Evolutionary conservation across 208 protist species (phyloP), one percentile per base, ranked within the genome.

Genomic region (Dictyostelium gargantuum): DNA sequence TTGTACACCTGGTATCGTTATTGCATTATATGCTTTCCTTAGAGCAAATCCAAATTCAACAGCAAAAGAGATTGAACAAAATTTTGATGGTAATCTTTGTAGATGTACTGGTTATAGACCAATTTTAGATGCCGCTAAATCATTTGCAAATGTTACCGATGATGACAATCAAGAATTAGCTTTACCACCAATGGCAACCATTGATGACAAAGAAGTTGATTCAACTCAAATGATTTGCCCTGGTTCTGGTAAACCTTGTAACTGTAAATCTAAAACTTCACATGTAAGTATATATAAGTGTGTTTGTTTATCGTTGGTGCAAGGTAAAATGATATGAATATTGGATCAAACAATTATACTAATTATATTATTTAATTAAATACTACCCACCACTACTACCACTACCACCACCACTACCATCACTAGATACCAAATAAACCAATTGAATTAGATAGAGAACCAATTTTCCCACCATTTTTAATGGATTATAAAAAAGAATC

Each of bases 31-130:
- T 84, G 48, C 94, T 6, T 70, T 75, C 15, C 29, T 97, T 15
- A 40, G 73, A 63, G 85, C 96, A 19, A 29, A 95, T 73, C 93
- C 94, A 42, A 40, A 70, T 40, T 85, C 81, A 40, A 85, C 79
- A 42, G 4, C 38, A 32, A 29, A 82, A 26, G 40, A 75, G 23
- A 80, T 91, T n/a, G 52, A 89, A 84, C 50, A 82, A 21, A 73
- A 46, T 73, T 79, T 94, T 23, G 91, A 94, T 44, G 96, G 97
- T 81, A 98, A 98, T 93, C 56, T 98, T 5, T 98, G 98, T 93
- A 94, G 98, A 42, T 98, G 98, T 96, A 98, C 97, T 26, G 98
- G 97, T 6, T 98, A 98, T 92, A 68, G 97, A 29, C 96, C 97
- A 17, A 98, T 98, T 63, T 61, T 97, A 26, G 96, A 98, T 56